Evolutionary conservation across 345 rosid genomes (phyloP), one percentile per base, ranked within the genome.

Genomic region (Erodium maritimum): DNA sequence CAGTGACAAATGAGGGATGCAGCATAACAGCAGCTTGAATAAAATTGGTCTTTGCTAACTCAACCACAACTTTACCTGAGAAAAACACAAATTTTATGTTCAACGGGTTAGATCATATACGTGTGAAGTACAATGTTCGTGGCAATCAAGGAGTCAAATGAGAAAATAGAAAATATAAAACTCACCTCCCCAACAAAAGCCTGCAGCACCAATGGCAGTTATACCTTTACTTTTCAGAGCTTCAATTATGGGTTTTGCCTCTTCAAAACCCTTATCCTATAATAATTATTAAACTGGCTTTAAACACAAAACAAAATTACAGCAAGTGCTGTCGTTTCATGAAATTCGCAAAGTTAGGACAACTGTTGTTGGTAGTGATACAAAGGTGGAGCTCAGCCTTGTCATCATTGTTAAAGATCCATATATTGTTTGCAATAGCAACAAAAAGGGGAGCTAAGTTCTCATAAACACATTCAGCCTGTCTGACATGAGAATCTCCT

Each of bases 1-100:
- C 64, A 13, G 80, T 65, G 60, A 91, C 87, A 42, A 77, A 70
- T 24, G 88, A 75, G 74, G 96, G 95, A 74, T 91, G 97, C 59
- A 77, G 74, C 67, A 91, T 59, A 56, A 81, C 88, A 58, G 79
- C 82, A 21, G 90, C 91, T 63, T 80, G 78, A 61, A 85, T 71
- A 65, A 79, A 71, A 12, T 65, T 83, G 22, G 50, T 22, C 71
- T 77, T 85, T 5, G 87, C 81, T 33, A 88, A 63, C 65, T 77
- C 86, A 63, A 78, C 91, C 14, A 90, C 91, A 58, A 80, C 79
- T 74, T 88, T 91, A 60, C 91, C 96, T 88, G 80, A 60, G 63
- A 69, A 45, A 63, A 34, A 58, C 17, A 45, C 63, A 23, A n/a
- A 45, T 19, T 1, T 17, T 9, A 50, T 22, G 17, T n/a, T 55